Percentiles rank a stretch among this genome's conserved stretches.
phyloP scores from a whole-genome alignment of 164 flowering plant genomes.

The Aristolochia fimbriata region DNA sequence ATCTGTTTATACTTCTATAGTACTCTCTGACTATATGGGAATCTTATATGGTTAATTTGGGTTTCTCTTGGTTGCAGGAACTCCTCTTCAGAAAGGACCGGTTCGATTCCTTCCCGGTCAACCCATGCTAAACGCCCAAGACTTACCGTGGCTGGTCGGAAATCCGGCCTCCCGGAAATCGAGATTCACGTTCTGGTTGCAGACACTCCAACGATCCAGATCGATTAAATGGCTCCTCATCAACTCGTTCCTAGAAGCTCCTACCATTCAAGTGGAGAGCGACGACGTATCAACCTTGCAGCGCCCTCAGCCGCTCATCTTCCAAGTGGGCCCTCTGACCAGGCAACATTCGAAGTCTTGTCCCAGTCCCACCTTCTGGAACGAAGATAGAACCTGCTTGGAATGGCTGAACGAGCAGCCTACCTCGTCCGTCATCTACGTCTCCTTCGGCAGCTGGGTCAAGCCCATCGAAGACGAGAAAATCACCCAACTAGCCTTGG shows the following conservation, averaged over 20 bases:
- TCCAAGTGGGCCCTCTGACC: conserved; percentile 39
- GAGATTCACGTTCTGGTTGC: conserved; percentile 64
- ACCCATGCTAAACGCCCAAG: conserved; percentile 29
- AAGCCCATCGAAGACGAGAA: conserved; percentile 44
- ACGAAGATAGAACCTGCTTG: conserved; percentile 60
- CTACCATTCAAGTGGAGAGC: too few species aligned
- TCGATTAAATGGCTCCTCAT: conserved; percentile 40
- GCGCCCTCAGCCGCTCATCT: conserved; percentile 5
- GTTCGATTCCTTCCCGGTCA: conserved; percentile 21
- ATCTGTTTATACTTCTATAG: too few species aligned
- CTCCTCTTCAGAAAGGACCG: conserved; percentile 25
- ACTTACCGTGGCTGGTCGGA: conserved; percentile 80
- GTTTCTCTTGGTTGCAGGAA: conserved; percentile 32
- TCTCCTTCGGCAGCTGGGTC: conserved; percentile 85
- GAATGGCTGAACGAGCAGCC: conserved; percentile 52
- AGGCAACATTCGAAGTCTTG: conserved; percentile 9
- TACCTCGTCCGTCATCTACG: conserved; percentile 41
- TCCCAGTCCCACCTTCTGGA: conserved; percentile 43
- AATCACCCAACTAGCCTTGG: conserved; percentile 33
- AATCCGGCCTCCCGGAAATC: conserved; percentile 22
- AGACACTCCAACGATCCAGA: conserved; percentile 36
- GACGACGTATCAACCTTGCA: neutral
- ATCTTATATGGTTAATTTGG: too few species aligned
- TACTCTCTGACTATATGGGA: too few species aligned
- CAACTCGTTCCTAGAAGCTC: conserved; percentile 47